Evolutionary conservation across 73 alveolate genomes (phyloP), one percentile per base, ranked within the genome.

Genomic region (Symbiodinium natans): DNA sequence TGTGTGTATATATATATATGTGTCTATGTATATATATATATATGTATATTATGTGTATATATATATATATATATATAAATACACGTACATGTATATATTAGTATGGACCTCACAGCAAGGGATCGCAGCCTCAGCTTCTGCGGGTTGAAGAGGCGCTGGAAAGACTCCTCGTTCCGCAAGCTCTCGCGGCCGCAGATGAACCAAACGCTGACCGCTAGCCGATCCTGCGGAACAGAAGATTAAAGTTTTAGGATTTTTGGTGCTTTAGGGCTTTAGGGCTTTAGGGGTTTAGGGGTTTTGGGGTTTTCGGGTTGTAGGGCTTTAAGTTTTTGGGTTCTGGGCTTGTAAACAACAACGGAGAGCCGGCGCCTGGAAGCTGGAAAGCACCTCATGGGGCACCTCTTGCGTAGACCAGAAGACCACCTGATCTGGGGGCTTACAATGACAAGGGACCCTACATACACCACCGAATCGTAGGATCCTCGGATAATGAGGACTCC

Each of bases 181-280:
- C 87, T 68, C 43, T 89, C 87, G 19, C 31, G 74, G 39, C 96
- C 96, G 52, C 77, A 63, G 29, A 89, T 40, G 96, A 68, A 89
- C 96, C 96, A 89, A 11, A 89, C 96, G 33, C 96, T 89, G 74
- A 89, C 87, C 15, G 96, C 96, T 77, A 89, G 77, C 73, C 96
- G 96, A 75, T 89, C 96, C 96, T 88, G 43, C 41, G 8, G 63
- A 17, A n/a, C n/a, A n/a, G n/a, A n/a, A 63, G 36, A 27, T 8
- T 21, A 27, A 27, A 27, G 31, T 63, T 63, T 1, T 23, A 63
- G 77, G 34, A 34, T 7, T 63, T 27, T 0, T 23, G 77, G 34
- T 27, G 21, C 13, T 21, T 27, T 5, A 27, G 68, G 0, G 68
- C 17, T 11, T 11, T 17, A 7, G 6, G 68, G 68, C 13, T 27